Base-by-base conservation (phyloP, 179 eudicot species). In the Kewa caespitosa region DNA sequence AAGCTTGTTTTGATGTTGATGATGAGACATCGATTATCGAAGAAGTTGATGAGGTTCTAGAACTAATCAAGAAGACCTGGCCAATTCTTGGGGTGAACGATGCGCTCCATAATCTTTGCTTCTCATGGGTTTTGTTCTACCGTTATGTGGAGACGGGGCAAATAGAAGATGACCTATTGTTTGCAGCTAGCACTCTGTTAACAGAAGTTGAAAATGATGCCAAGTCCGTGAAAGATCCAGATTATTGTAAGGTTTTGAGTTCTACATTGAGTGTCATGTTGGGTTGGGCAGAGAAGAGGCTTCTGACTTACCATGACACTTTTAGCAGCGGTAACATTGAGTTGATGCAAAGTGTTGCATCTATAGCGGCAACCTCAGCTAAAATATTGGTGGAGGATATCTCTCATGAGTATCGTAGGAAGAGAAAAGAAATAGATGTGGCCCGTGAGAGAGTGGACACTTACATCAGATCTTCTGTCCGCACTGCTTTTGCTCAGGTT, bases 31-130 rank as follows among this genome's bases (percentile, higher is more conserved):
- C 87, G 17, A 76, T 94, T 46, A 79, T 94, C 27, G 97, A 92
- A 71, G 98, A 94, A 76, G 84, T 94, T 55, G 98, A 94, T 79
- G 97, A 94, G 80, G 80, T 92, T 62, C 80, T 94, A 68, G 98
- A 94, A 72, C 90, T 89, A 38, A 79, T 91, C 37, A 92, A 92
- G 84, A 94, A 92, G 86, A 94, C 97, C 23, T 94, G 98, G 98
- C 82, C 69, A 27, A 76, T 91, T 43, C 88, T 94, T 60, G 97
- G 97, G 69, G 82, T 94, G 72, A 82, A 88, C 80, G 86, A 92
- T 79, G 84, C 64, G 82, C 70, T 89, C 61, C 98, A 94, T 77
- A 91, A 92, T 83, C 81, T 94, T 72, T 89, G 97, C 79, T 89
- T 94, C 69, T 77, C 85, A 31, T 94, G 97, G 98, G 90, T 91